These are phyloP conservation scores for Cyclotella kingstonii DNA, from an alignment of 108 stramenopile genomes.

Conservation along the genomic window DNA sequence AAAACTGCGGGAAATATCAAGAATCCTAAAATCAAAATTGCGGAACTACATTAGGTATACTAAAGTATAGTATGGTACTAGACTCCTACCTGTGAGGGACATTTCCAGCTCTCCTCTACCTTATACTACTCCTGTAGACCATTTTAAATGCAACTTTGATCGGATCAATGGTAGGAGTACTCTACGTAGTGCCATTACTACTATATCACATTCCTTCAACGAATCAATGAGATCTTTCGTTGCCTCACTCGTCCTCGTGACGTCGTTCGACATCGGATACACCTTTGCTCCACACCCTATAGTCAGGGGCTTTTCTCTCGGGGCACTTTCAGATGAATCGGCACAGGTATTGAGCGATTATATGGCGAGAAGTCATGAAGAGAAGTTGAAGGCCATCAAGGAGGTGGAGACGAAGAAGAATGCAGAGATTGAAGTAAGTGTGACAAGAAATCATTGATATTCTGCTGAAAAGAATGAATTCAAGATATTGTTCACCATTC, in stretches of 20 bases:
- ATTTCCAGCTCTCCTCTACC: too few relatives aligned
- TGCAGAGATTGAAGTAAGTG: conserved; percentile 65
- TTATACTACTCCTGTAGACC: too few relatives aligned
- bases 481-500: not conserved
- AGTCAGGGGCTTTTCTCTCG: not conserved
- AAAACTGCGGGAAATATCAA: too few relatives aligned
- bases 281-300: conserved; percentile 14
- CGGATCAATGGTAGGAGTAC: too few relatives aligned
- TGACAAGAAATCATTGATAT: not conserved
- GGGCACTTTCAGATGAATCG: conserved; percentile 5
- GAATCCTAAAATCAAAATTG: too few relatives aligned
- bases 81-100: too few relatives aligned
- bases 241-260: not conserved
- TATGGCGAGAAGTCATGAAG: conserved; percentile 81
- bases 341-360: conserved; percentile 58
- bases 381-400: conserved; percentile 68
- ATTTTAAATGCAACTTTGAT: too few relatives aligned
- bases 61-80: too few relatives aligned
- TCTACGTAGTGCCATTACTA: too few relatives aligned
- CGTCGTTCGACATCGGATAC: conserved; percentile 6
- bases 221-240: not conserved
- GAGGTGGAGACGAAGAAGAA: conserved; percentile 67
- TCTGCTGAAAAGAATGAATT: not conserved
- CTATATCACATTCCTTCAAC: too few relatives aligned
- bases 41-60: too few relatives aligned